Evolutionary conservation across 2,329 filamentous ascomycete species (phyloP).

Genomic region (Fragosphaeria purpurea): DNA sequence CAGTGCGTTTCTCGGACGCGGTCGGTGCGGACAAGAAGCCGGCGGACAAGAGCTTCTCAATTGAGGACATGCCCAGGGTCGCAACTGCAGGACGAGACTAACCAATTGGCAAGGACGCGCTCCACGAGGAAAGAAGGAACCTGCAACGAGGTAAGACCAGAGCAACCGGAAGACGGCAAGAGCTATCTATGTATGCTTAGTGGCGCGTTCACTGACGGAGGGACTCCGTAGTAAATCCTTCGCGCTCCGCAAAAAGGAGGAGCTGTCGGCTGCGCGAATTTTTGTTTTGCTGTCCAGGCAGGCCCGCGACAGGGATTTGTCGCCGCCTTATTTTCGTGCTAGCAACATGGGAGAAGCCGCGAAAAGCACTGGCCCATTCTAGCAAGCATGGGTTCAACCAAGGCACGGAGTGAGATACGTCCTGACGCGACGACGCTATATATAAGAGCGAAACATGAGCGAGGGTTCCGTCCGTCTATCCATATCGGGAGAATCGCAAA

Average conservation of each 20-base stretch:
- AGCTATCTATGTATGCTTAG: no score
- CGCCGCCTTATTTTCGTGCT: constrained; percentile 6
- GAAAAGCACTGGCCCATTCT: constrained; percentile 4
- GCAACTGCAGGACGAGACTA: no score
- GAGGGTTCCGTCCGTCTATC: neutral
- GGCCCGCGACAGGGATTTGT: constrained; percentile 6
- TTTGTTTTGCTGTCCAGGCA: neutral
- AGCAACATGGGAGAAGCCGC: neutral
- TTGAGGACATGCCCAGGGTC: no score
- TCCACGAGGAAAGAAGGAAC: no score
- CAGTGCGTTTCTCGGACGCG: no score
- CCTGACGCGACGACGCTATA: neutral
- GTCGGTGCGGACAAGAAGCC: no score
- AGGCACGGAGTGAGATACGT: constrained; percentile 2
- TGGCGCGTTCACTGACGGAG: no score
- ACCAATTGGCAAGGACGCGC: no score
- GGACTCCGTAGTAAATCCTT: no score
- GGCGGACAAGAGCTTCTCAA: no score
- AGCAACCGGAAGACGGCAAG: constrained; percentile 7
- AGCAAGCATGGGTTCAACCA: neutral
- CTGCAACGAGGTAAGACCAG: no score
- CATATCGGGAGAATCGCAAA: no score
- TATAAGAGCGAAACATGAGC: neutral
- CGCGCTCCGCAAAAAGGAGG: neutral
- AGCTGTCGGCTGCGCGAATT: constrained; percentile 10